These are phyloP conservation scores for Solanum tarapatanum DNA, from an alignment of 257 asterid species.

Conservation along the genomic window DNA sequence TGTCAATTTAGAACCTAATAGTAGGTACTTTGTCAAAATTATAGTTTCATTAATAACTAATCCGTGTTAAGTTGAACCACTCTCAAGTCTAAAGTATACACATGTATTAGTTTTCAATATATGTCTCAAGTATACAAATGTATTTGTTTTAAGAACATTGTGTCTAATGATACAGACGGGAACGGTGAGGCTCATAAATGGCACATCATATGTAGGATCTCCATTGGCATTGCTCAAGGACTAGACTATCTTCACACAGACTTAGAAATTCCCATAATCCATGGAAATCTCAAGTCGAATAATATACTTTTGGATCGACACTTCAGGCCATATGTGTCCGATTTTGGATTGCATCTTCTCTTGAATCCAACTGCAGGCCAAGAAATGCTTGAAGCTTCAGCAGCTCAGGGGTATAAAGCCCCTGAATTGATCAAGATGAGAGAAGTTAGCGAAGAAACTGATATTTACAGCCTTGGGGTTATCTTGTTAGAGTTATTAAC, in stretches of 20 bases:
- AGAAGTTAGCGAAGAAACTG: constrained; percentile 54
- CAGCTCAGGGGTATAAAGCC: constrained; percentile 67
- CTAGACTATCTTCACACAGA: constrained; percentile 54
- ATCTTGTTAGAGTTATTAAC: constrained; percentile 66
- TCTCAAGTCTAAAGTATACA: neutral
- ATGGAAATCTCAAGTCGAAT: constrained; percentile 78
- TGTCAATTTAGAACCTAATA: neutral
- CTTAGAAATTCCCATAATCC: constrained; percentile 49
- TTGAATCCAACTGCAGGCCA: constrained; percentile 55
- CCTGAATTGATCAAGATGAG: constrained; percentile 78
- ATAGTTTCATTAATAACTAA: neutral
- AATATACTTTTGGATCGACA: constrained; percentile 50
- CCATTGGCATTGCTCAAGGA: constrained; percentile 57
- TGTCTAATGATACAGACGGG: constrained; percentile 35
- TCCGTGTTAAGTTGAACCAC: neutral
- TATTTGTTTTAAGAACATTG: neutral
- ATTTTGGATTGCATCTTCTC: constrained; percentile 63
- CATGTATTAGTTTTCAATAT: neutral
- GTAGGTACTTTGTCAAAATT: neutral
- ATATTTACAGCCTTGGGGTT: constrained; percentile 67
- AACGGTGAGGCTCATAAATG: constrained; percentile 56
- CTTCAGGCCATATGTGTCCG: constrained; percentile 56
- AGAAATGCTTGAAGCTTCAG: constrained; percentile 58
- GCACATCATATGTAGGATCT: constrained; percentile 51
- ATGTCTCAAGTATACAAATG: neutral